These are phyloP conservation scores for Globisporangium spinosum DNA, from an alignment of 352 stramenopile species.

Conservation along the genomic window DNA sequence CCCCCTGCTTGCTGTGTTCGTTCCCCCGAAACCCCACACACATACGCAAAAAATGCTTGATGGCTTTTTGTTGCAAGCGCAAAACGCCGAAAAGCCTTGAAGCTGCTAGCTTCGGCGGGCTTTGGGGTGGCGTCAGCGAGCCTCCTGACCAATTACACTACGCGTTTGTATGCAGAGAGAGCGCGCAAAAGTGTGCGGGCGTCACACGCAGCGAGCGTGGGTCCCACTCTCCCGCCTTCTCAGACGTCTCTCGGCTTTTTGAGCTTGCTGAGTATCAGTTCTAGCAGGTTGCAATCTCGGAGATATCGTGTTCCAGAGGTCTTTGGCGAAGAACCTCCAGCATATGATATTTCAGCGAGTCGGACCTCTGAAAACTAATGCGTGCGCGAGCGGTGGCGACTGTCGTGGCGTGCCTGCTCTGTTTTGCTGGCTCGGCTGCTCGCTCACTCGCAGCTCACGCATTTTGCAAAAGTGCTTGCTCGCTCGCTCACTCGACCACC, in stretches of 20 bases:
- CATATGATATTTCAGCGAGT: neutral
- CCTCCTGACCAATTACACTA: neutral
- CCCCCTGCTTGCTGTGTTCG: neutral
- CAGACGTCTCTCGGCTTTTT: neutral
- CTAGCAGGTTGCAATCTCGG: neutral
- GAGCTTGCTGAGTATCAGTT: neutral
- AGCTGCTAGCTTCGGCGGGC: neutral
- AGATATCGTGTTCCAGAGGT: neutral
- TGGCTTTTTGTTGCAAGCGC: neutral
- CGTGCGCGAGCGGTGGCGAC: slow-evolving; percentile 5
- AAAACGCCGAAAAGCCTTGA: neutral
- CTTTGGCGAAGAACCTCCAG: neutral
- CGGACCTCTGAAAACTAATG: neutral
- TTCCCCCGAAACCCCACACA: neutral
- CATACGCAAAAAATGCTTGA: neutral
- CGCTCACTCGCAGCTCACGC: neutral
- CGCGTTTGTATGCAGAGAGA: neutral
- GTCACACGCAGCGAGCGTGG: neutral
- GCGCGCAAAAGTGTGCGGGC: neutral
- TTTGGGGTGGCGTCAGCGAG: neutral
- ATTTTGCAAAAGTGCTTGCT: neutral
- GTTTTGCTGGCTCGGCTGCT: slow-evolving; percentile 8
- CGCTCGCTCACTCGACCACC: slow-evolving; percentile 3
- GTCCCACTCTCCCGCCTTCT: neutral
- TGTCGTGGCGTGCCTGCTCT: neutral